Evolutionary conservation across 331 rosid genomes (phyloP), one percentile per base, ranked within the genome.

Genomic region (Rosa hybrid): DNA sequence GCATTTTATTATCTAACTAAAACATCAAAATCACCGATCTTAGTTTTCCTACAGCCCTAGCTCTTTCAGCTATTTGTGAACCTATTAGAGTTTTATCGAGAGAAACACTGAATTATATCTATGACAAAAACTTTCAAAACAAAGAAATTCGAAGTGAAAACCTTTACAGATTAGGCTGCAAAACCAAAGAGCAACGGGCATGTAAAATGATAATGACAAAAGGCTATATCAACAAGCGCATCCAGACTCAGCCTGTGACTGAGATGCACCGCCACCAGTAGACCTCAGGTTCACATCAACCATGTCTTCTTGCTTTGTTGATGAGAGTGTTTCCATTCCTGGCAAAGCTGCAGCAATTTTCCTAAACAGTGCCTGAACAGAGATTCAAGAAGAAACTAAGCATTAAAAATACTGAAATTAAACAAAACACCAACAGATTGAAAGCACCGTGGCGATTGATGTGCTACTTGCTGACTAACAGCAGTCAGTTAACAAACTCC

Each of bases 291-390:
- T 96, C 84, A 96, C 99, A 51, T 96, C 99, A n/a, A 96, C 99
- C 99, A 96, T 87, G 78, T 96, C 98, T 82, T 96, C 99, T 89
- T 96, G 98, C 86, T 96, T 96, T 20, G 99, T 83, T 14, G 97
- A 87, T 42, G 99, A 96, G 54, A 96, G 87, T 53, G 98, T 93
- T 86, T 96, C 99, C 99, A 96, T 96, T 78, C 99, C 99, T 0
- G 99, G 99, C 79, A 93, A 89, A 38, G 98, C 99, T 45, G 99
- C 97, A 27, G 99, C 99, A 84, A 96, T 96, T 89, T 96, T 96
- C 80, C 99, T 87, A 79, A 96, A 96, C 65, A 96, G 92, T 12
- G 99, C 98, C 99, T 96, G 53, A 41, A 74, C 39, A 69, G n/a
- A 69, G 45, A 41, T 48, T 45, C 56, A 78, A 77, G 77, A 81